Evolutionary conservation across 1,139 yeast genomes (phyloP).

Genomic region (Yamadazyma membranifaciens): DNA sequence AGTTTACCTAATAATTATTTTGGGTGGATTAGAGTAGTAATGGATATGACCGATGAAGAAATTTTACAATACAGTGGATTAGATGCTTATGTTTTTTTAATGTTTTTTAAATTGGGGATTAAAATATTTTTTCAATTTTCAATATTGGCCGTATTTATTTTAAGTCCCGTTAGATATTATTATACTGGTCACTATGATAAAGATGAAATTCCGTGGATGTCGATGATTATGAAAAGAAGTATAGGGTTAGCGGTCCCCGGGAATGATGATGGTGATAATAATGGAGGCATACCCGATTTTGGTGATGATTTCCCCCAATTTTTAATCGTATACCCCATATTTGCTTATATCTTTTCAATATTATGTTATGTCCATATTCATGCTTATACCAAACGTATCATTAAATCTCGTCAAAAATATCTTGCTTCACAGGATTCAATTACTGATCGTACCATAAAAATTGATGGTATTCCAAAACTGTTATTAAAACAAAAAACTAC

Average conservation of each 20-base stretch:
- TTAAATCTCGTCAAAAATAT: constrained; percentile 74
- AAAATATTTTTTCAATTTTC: constrained; percentile 36
- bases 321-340: constrained; percentile 79
- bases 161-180: constrained; percentile 45
- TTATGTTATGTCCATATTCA: constrained; percentile 62
- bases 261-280: background rate
- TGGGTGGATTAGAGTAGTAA: constrained; percentile 41
- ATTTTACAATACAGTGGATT: constrained; percentile 41
- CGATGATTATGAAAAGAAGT: constrained; percentile 2
- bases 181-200: constrained; percentile 48
- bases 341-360: constrained; percentile 81
- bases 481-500: constrained; percentile 42
- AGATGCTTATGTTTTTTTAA: constrained; percentile 45
- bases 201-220: constrained; percentile 23
- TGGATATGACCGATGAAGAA: constrained; percentile 40
- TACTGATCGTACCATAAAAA: constrained; percentile 86
- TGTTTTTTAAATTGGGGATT: constrained; percentile 47
- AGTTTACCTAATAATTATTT: constrained; percentile 39
- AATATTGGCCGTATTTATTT: constrained; percentile 35
- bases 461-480: constrained; percentile 75
- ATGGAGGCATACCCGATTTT: constrained; percentile 19
- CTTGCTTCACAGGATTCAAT: constrained; percentile 87
- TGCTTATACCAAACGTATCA: constrained; percentile 68
- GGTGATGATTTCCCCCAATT: constrained; percentile 31
- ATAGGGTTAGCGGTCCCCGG: background rate